Evolutionary conservation across 495 filamentous ascomycete species (phyloP).

Genomic region (Penicillium macrosclerotiorum): DNA sequence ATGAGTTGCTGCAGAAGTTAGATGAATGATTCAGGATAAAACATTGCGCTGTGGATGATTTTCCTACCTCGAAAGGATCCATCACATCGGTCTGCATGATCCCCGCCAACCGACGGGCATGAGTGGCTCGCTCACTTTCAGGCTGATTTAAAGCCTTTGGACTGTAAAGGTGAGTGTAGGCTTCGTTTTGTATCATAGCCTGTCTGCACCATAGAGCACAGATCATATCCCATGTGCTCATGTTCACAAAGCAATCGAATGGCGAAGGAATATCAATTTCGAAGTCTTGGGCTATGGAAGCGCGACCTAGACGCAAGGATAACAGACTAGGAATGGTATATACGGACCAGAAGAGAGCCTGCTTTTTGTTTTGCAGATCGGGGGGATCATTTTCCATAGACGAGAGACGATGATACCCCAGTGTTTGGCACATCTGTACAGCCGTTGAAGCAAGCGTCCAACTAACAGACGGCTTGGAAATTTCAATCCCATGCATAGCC

Average conservation of each 20-base stretch:
- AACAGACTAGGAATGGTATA: slow-evolving; percentile 61
- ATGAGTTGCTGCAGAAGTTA: slow-evolving; percentile 20
- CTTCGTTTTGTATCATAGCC: slow-evolving; percentile 53
- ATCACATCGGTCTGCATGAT: slow-evolving; percentile 33
- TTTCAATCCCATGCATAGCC: slow-evolving; percentile 58
- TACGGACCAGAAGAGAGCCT: slow-evolving; percentile 59
- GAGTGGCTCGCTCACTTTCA: slow-evolving; percentile 39
- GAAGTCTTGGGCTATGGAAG: slow-evolving; percentile 59
- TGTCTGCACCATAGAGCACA: slow-evolving; percentile 49
- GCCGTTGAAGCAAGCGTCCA: slow-evolving; percentile 60
- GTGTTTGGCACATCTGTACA: slow-evolving; percentile 57
- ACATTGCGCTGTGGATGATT: neutral
- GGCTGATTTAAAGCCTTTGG: slow-evolving; percentile 53
- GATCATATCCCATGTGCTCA: slow-evolving; percentile 25
- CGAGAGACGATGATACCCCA: slow-evolving; percentile 61
- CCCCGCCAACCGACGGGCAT: slow-evolving; percentile 32
- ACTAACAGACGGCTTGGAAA: slow-evolving; percentile 61
- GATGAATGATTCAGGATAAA: neutral
- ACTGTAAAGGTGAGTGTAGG: slow-evolving; percentile 61
- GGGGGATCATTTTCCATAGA: slow-evolving; percentile 47
- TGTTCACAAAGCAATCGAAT: slow-evolving; percentile 25
- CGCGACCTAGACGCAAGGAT: slow-evolving; percentile 62
- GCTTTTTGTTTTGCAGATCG: slow-evolving; percentile 33
- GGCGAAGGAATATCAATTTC: slow-evolving; percentile 55
- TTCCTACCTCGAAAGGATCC: slow-evolving; percentile 33